Conservation (phyloP, 2,329 filamentous ascomycete species). For the Dothistroma pini region DNA sequence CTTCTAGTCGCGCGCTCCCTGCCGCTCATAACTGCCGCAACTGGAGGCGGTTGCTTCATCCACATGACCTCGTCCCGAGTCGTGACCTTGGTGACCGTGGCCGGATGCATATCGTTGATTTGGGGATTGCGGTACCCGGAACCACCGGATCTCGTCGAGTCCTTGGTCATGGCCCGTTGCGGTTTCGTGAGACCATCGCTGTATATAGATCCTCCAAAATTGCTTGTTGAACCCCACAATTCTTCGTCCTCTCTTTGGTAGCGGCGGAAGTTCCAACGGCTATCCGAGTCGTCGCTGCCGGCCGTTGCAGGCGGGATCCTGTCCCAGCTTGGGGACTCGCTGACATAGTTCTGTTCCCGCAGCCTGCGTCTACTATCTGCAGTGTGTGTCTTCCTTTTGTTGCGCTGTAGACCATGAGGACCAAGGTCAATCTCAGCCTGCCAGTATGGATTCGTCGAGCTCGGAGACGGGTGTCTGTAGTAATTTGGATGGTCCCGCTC, state of each 20-base stretch:
- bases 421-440: slow-evolving; percentile 79
- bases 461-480: slow-evolving; percentile 75
- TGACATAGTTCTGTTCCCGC: slow-evolving; percentile 36
- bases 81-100: slow-evolving; percentile 38
- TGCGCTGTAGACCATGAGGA: slow-evolving; percentile 53
- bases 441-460: slow-evolving; percentile 87
- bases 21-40: slow-evolving; percentile 85
- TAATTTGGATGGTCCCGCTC: slow-evolving; percentile 64
- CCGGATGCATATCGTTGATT: slow-evolving; percentile 66
- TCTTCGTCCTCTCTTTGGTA: slow-evolving; percentile 88
- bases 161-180: slow-evolving; percentile 19
- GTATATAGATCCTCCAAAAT: slow-evolving; percentile 21
- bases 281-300: slow-evolving; percentile 35
- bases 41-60: slow-evolving; percentile 93
- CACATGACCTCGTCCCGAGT: slow-evolving; percentile 65
- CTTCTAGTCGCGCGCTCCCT: slow-evolving; percentile 65
- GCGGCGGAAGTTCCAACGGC: slow-evolving; percentile 70
- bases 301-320: slow-evolving; percentile 33
- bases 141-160: slow-evolving; percentile 21
- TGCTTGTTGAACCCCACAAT: slow-evolving; percentile 62
- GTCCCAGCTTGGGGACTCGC: slow-evolving; percentile 30
- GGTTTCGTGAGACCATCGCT: slow-evolving; percentile 38
- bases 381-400: slow-evolving; percentile 41
- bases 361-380: slow-evolving; percentile 18
- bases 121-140: slow-evolving; percentile 45